phyloP scores from a whole-genome alignment of 2,329 filamentous ascomycete species.

The Talaromyces marneffei region DNA sequence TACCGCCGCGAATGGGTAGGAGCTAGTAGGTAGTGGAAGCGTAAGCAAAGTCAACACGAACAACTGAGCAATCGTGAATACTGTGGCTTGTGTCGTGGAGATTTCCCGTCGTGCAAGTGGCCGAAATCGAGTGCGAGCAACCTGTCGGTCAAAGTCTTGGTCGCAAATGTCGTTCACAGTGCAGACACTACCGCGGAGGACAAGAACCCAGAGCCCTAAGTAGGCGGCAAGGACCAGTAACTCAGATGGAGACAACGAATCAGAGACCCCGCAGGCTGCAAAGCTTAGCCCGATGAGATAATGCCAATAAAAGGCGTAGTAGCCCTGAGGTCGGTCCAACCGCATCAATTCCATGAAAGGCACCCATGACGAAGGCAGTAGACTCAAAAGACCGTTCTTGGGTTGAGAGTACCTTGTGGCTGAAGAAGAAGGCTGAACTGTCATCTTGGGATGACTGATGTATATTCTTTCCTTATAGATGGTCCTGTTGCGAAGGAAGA shows the following conservation, averaged over 20 bases:
- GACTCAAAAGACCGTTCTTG: not conserved
- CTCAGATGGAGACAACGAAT: slow-evolving; percentile 58
- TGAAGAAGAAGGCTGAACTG: not conserved
- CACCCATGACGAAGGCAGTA: not conserved
- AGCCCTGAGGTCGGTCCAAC: slow-evolving; percentile 73
- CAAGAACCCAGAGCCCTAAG: slow-evolving; percentile 69
- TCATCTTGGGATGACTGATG: not conserved
- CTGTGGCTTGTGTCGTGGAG: slow-evolving; percentile 62
- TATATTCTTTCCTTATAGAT: not conserved
- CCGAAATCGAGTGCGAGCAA: slow-evolving; percentile 67
- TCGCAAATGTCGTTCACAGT: slow-evolving; percentile 91
- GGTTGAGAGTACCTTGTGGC: not conserved
- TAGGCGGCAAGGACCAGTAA: slow-evolving; percentile 57
- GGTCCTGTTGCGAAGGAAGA: not conserved
- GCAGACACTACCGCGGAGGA: slow-evolving; percentile 85
- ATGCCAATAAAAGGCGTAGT: slow-evolving; percentile 80
- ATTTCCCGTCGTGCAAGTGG: slow-evolving; percentile 77
- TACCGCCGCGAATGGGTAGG: slow-evolving; percentile 32
- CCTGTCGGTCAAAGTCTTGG: slow-evolving; percentile 75
- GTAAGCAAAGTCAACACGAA: not conserved
- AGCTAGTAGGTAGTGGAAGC: slow-evolving; percentile 48
- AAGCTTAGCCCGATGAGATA: slow-evolving; percentile 79
- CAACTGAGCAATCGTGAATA: slow-evolving; percentile 65
- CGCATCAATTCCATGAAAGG: slow-evolving; percentile 54
- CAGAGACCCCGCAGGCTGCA: slow-evolving; percentile 50